These are phyloP conservation scores for Ceratocystis smalleyi DNA, from an alignment of 2,329 filamentous ascomycete species.

Conservation along the genomic window DNA sequence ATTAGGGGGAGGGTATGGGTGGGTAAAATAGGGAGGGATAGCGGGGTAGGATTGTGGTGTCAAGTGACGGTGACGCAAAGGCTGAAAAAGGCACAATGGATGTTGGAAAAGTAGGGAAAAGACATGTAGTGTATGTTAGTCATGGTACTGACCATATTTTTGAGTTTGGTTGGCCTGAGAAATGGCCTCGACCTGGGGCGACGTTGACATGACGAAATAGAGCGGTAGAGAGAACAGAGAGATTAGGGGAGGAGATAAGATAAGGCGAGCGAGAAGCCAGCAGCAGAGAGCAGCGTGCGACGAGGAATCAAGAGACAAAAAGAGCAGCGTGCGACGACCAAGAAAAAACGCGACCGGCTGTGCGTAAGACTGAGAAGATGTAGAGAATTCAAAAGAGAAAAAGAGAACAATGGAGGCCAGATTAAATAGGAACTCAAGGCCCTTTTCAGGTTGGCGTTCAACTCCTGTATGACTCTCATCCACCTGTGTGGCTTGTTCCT, in stretches of 20 bases:
- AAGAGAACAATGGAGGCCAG: not conserved
- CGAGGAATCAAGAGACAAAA: not conserved
- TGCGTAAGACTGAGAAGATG: not conserved
- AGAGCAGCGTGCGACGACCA: not conserved
- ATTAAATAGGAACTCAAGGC: not conserved
- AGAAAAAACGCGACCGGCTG: too few relatives aligned
- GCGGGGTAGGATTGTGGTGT: too few relatives aligned
- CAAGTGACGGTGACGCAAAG: not conserved
- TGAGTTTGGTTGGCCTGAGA: not conserved
- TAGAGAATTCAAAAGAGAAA: not conserved
- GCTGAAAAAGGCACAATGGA: not conserved
- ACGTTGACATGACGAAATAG: conserved; percentile 8
- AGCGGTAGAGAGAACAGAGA: not conserved
- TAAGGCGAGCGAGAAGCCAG: not conserved
- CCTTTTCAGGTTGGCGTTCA: not conserved
- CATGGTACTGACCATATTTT: conserved; percentile 20
- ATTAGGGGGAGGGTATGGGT: conserved; percentile 11
- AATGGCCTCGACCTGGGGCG: conserved; percentile 1
- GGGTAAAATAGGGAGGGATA: not conserved
- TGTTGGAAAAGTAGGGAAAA: not conserved
- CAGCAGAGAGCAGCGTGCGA: not conserved
- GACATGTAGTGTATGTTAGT: not conserved
- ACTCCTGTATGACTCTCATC: conserved; percentile 1
- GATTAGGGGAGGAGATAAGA: not conserved
- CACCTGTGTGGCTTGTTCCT: not conserved